A percentile compares a stretch with the other conserved stretches of the same genome.
phyloP scores from a whole-genome alignment of 31 red algal genomes.

The Odonthalia washingtoniensis region DNA sequence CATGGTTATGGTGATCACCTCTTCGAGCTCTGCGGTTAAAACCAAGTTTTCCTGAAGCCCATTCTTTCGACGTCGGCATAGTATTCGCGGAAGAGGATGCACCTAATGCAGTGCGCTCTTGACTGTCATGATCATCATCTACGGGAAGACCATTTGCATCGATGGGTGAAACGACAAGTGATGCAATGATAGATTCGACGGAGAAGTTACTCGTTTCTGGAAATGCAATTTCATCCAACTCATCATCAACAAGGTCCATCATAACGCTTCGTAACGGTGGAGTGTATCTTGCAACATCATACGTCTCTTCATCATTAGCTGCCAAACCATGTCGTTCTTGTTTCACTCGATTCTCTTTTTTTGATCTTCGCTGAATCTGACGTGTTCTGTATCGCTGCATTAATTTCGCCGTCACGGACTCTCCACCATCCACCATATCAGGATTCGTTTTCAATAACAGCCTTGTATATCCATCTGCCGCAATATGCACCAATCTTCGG shows the following conservation, averaged over 20 bases:
- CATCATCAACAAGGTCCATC: conserved; percentile 82
- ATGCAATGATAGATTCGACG: conserved; percentile 77
- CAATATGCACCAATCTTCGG: conserved; percentile 33
- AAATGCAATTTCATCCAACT: conserved; percentile 65
- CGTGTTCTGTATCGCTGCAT: conserved; percentile 58
- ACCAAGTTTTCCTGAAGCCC: conserved; percentile 30
- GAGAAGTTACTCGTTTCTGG: conserved; percentile 56
- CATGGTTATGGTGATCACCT: too few species aligned
- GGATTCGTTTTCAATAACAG: not conserved
- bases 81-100: not conserved
- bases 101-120: not conserved
- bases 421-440: conserved; percentile 30
- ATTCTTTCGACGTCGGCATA: not conserved
- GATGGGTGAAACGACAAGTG: conserved; percentile 7
- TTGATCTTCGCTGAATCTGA: conserved; percentile 43
- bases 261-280: conserved; percentile 81
- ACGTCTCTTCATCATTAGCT: conserved; percentile 46
- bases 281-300: conserved; percentile 77
- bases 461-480: conserved; percentile 11
- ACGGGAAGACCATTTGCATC: not conserved
- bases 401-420: conserved; percentile 59
- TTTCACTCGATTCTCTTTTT: conserved; percentile 55
- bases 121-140: not conserved
- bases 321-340: conserved; percentile 55
- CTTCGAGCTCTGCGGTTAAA: conserved; percentile 26